Percentiles rank a stretch among this genome's conserved stretches.
Evolutionary conservation across 805 yeast genomes (phyloP).

Genomic region (Huiozyma sinensis): DNA sequence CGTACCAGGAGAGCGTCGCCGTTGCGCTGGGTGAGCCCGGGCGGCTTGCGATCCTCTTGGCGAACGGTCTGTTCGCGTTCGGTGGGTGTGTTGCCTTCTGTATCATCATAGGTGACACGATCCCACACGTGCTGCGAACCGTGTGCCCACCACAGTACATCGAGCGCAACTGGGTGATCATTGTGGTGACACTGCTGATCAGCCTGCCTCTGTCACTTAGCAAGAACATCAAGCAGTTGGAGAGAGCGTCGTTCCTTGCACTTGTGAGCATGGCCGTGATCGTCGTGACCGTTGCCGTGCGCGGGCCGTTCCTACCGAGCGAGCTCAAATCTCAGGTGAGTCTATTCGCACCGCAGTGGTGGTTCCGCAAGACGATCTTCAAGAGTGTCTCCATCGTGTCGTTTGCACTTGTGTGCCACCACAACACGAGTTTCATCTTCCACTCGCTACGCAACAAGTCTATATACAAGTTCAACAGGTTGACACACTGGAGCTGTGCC

Average conservation of each 20-base stretch:
- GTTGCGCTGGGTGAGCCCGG: conserved; percentile 72
- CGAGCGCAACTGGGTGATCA: conserved; percentile 55
- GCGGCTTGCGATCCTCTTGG: conserved; percentile 49
- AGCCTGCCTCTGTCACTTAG: conserved; percentile 78
- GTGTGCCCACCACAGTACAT: conserved; percentile 34
- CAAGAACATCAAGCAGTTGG: conserved; percentile 71
- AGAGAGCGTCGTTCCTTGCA: conserved; percentile 81
- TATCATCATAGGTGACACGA: conserved; percentile 88
- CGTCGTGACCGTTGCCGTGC: conserved; percentile 55
- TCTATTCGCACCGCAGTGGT: conserved; percentile 2
- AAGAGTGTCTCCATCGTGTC: conserved; percentile 92
- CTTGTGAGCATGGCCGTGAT: conserved; percentile 74
- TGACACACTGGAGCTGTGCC: conserved; percentile 77
- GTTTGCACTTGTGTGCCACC: conserved; percentile 93
- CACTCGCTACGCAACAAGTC: conserved; percentile 74
- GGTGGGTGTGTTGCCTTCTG: conserved; percentile 94
- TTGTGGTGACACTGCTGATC: conserved; percentile 55
- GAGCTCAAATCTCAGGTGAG: conserved; percentile 34
- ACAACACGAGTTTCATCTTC: conserved; percentile 82
- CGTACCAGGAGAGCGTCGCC: conserved; percentile 79
- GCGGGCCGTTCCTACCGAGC: conserved; percentile 55
- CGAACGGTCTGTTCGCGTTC: conserved; percentile 84
- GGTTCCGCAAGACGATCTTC: conserved; percentile 28
- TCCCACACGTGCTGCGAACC: conserved; percentile 75
- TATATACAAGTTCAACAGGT: conserved; percentile 55